A percentile compares a stretch with the other conserved stretches of the same genome.
Evolutionary conservation across 495 filamentous ascomycete genomes (phyloP).

Genomic region (Xanthoparmelia taractica): DNA sequence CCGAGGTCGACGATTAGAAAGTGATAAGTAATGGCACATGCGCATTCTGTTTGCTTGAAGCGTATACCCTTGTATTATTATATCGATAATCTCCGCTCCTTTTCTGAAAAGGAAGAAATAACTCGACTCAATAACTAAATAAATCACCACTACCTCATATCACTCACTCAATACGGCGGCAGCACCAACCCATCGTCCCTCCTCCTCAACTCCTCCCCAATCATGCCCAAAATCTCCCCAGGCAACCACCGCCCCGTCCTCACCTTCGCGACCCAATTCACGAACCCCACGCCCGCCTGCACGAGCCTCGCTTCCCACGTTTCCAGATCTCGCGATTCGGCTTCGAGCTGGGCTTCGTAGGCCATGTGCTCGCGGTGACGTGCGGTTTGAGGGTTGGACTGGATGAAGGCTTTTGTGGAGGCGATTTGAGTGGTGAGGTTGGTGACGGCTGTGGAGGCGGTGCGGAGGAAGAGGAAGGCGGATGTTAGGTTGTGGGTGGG

Average conservation of each 20-base stretch:
- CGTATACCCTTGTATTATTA: too few relatives aligned
- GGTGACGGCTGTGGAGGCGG: constrained; percentile 15
- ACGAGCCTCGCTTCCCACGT: constrained; percentile 13
- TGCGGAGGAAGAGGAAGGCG: constrained; percentile 17
- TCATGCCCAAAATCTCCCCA: constrained; percentile 12
- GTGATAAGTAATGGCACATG: too few relatives aligned
- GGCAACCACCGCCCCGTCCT: constrained; percentile 13
- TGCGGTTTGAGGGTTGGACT: not conserved
- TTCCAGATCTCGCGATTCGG: not conserved
- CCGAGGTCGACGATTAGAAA: too few relatives aligned
- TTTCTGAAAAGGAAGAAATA: too few relatives aligned
- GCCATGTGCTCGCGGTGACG: not conserved
- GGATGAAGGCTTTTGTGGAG: not conserved
- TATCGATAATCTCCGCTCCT: too few relatives aligned
- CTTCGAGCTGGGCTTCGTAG: not conserved
- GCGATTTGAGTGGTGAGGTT: constrained; percentile 7
- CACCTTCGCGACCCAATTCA: constrained; percentile 7
- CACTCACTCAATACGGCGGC: not conserved
- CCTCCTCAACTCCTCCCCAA: not conserved
- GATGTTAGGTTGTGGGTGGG: constrained; percentile 4
- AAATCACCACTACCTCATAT: too few relatives aligned
- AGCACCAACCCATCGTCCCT: not conserved
- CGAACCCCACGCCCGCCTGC: constrained; percentile 4
- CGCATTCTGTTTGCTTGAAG: too few relatives aligned
- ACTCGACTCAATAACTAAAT: too few relatives aligned